Percentiles rank a stretch among this genome's conserved stretches.
Evolutionary conservation across 495 filamentous ascomycete species (phyloP).

Genomic region (Tirmania nivea): DNA sequence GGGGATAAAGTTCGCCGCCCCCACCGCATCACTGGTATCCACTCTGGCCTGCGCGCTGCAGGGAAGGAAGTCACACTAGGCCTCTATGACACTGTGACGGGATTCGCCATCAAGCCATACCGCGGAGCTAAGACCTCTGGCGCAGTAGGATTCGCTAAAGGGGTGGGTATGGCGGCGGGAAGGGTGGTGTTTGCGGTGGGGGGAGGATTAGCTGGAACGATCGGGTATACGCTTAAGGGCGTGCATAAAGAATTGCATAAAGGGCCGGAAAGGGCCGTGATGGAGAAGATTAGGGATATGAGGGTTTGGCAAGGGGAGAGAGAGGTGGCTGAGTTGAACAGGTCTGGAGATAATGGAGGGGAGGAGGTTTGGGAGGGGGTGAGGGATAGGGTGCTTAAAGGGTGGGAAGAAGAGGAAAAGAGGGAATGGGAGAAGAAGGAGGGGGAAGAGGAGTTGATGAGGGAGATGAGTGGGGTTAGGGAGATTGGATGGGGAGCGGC

Average conservation of each 20-base stretch:
- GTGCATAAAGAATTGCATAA: conserved; percentile 32
- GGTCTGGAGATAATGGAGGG: conserved; percentile 1
- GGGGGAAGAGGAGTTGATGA: conserved; percentile 15
- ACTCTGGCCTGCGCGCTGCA: conserved; percentile 44
- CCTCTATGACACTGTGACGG: conserved; percentile 51
- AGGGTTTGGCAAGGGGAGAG: conserved; percentile 12
- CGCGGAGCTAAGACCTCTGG: conserved; percentile 38
- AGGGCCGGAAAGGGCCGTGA: conserved; percentile 19
- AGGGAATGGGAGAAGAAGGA: background rate
- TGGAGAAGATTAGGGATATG: conserved; percentile 6
- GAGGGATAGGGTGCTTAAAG: background rate
- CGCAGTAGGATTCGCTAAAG: conserved; percentile 37
- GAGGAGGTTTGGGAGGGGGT: conserved; percentile 10
- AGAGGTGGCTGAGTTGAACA: conserved; percentile 9
- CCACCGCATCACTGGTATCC: conserved; percentile 41
- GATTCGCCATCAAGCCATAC: conserved; percentile 42
- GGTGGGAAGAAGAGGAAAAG: background rate
- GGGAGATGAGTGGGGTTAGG: conserved; percentile 9
- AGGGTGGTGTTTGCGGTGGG: conserved; percentile 53
- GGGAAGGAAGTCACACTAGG: conserved; percentile 46
- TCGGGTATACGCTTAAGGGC: conserved; percentile 46
- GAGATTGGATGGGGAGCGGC: conserved; percentile 8
- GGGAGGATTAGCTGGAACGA: conserved; percentile 38
- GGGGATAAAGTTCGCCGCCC: conserved; percentile 38
- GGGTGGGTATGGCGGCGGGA: conserved; percentile 52